Evolutionary conservation across 106 monocot genomes (phyloP), one percentile per base, ranked within the genome.

Genomic region (Vanilla planifolia): DNA sequence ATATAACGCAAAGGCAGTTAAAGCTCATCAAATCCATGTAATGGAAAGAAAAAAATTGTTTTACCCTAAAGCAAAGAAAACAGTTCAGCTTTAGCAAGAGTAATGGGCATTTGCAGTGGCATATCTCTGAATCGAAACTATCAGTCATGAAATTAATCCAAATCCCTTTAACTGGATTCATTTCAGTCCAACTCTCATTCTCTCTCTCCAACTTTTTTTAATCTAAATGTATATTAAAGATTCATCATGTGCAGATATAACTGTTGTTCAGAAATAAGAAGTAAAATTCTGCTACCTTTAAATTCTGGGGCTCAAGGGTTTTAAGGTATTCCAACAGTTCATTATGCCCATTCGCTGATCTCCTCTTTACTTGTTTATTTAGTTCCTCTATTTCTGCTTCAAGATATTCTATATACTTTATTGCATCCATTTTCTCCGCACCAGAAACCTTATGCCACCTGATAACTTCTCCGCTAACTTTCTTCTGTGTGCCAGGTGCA

Each of bases 401-500:
- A 74, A 96, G 86, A 34, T 81, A 79, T 67, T 96, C 96, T 43
- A 96, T 96, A 63, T 96, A 96, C 65, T 90, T 90, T 36, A 79
- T 56, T 21, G 96, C 96, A 75, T 91, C 96, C 28, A 96, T 87
- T 74, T 80, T 96, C 68, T 96, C 90, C 37, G 76, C 50, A 47
- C 96, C 96, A 73, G 81, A 87, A 47, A 52, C 50, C 64, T 96
- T 85, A 61, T 91, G 90, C 96, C 96, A 96, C 32, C 96, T 84
- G 24, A 96, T 96, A 64, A 96, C 91, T 81, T 96, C 96, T 42
- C 96, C 96, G 5, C 55, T 70, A 33, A 96, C 84, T 28, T 91
- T 96, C 75, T 96, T 96, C 60, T 96, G 87, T 10, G 96, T 78
- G 27, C 96, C 96, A 67, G 81, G 87, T 44, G 86, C 96, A 81